Base-by-base conservation (phyloP, 2,329 filamentous ascomycete genomes). In the Coleophoma crateriformis region DNA sequence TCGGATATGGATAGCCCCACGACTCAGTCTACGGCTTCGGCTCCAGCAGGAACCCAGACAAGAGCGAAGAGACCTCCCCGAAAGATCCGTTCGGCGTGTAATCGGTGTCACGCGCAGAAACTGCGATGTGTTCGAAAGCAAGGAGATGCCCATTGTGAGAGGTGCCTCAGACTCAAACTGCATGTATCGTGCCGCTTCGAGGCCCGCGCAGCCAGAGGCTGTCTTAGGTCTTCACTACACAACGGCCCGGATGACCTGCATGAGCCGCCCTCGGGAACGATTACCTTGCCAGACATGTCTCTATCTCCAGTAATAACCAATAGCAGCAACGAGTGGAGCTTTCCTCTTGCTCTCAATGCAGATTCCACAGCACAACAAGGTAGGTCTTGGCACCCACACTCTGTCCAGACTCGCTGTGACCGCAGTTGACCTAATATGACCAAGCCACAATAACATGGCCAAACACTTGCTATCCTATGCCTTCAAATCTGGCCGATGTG, bases 71-170 rank as follows among this genome's bases (percentile, higher is more conserved):
- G n/a, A 32, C 33, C n/a, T 12, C 44, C 42, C n/a, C 22, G 34
- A 14, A 52, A 52, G 38, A 44, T 15, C 22, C 50, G 50, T n/a
- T 44, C 44, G n/a, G 50, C 50, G n/a, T 52, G 50, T 47, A 44
- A 43, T 47, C 50, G 47, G 19, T 52, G 50, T 20, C 50, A 52
- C 44, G 13, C 37, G 17, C 50, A 52, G 43, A 52, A 52, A 34
- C 47, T 52, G 12, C 37, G 43, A 17, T 52, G 50, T 38, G 37
- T 52, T 4, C 46, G 33, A 19, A 38, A 37, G 15, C 12, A 14
- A n/a, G 47, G 47, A 27, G 14, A 47, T 15, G n/a, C 7, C 12
- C 44, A 33, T 8, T 52, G 50, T 42, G 50, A 52, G 11, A 27
- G 50, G 34, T 52, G 50, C 35, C 22, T 50, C 12, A 52, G 38